Base-by-base conservation (phyloP, 2,329 filamentous ascomycete species). In the Diplocarpon rosae region DNA sequence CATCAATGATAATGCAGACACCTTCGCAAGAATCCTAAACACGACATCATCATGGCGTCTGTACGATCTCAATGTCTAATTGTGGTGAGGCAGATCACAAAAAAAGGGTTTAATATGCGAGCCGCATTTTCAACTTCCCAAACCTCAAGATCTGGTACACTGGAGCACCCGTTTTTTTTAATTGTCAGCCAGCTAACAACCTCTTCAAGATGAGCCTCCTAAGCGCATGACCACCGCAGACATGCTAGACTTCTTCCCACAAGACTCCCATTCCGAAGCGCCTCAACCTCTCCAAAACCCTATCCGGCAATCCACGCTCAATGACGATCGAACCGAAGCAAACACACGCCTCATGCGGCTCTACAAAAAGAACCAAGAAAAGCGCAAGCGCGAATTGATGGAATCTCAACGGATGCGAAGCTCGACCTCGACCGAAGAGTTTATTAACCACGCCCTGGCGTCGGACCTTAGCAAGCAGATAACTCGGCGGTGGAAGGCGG, bases 401-500 rank as follows among this genome's bases (percentile, higher is more conserved):
- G 10, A 32, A 7, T 7, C 39, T 13, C 29, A 33, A 28, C 29
- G 27, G n/a, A 13, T 13, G 12, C 35, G 42, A 20, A 2, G 24
- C 16, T 37, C 33, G n/a, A 31, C 14, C 7, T 31, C 37, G 3
- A 28, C 24, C 13, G 37, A 39, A 20, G 40, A 31, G 29, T 35
- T 27, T 28, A 27, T 17, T 12, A 50, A 42, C 12, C 43, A 35
- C 29, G 31, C 30, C 27, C 5, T 36, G 28, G 41, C 38, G 17
- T 37, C 67, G 36, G 75, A 78, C 51, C 77, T 78, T 62, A 65
- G 78, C 56, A 69, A 66, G 50, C 79, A 85, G 64, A 73, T 81
- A 64, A 72, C 76, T 30, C 80, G 89, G 38, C 71, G 73, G 33
- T 96, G 84, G 82, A 70, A 72, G 56, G 58, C 69, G 0, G 92